Percentiles rank a stretch among this genome's conserved stretches.
These are phyloP conservation scores for Lactuca saligna DNA, from an alignment of 129 eudicot genomes.

Conservation along the genomic window DNA sequence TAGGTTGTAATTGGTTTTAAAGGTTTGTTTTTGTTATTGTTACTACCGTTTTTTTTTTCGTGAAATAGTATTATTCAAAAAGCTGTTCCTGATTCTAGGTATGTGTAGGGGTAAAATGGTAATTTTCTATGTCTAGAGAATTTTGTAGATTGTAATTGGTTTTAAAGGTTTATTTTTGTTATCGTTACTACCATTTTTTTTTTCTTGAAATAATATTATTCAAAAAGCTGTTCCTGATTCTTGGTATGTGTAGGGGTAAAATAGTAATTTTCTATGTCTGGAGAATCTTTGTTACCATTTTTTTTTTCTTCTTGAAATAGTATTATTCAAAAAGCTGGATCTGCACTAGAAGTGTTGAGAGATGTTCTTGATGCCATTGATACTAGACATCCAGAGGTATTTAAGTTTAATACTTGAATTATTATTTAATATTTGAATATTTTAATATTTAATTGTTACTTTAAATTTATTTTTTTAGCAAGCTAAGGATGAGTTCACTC, in stretches of 20 bases:
- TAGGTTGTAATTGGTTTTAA: constrained; percentile 7
- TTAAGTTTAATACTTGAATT: neutral
- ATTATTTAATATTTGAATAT: neutral
- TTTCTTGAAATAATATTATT: neutral
- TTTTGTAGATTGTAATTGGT: neutral
- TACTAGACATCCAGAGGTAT: constrained; percentile 74
- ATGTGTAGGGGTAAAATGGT: neutral
- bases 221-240: too few relatives aligned
- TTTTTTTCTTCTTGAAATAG: constrained; percentile 37
- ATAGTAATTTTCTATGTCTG: neutral
- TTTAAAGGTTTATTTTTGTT: neutral
- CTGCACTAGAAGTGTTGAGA: constrained; percentile 85
- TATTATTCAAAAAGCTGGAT: constrained; percentile 76
- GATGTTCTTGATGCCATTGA: constrained; percentile 90
- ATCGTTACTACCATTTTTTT: too few relatives aligned
- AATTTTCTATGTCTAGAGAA: neutral
- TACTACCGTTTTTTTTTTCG: too few relatives aligned
- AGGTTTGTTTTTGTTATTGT: neutral
- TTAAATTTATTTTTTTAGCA: constrained; percentile 41
- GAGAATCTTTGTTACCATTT: neutral
- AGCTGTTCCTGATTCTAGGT: too few relatives aligned
- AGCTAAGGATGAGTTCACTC: constrained; percentile 95
- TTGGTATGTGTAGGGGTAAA: neutral
- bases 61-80: neutral
- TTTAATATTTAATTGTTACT: neutral